Percentiles rank a stretch among this genome's conserved stretches.
Conservation (phyloP, 2,329 filamentous ascomycete genomes). For the Cordyceps militaris region DNA sequence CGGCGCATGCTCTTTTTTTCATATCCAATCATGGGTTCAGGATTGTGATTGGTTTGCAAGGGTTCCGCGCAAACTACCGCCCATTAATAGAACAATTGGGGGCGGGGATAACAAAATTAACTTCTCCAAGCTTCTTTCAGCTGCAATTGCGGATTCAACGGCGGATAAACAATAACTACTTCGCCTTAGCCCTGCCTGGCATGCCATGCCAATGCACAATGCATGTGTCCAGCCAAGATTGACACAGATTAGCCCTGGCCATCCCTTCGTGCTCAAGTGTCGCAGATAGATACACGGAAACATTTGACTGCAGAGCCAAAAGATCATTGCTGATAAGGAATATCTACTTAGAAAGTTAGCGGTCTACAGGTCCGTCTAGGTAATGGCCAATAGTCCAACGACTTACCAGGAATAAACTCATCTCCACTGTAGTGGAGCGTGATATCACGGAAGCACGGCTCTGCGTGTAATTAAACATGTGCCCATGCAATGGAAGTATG, state of each 20-base stretch:
- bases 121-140: not conserved
- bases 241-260: not conserved
- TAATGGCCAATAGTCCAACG: too few species aligned
- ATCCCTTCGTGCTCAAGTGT: not conserved
- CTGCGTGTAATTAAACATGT: constrained; percentile 8
- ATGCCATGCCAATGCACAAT: not conserved
- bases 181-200: not conserved
- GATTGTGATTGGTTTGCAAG: not conserved
- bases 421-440: constrained; percentile 5
- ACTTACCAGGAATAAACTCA: not conserved
- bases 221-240: not conserved
- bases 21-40: not conserved
- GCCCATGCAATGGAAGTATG: constrained; percentile 1
- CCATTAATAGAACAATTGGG: constrained; percentile 1
- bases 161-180: not conserved
- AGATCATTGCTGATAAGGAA: not conserved
- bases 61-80: constrained; percentile 2
- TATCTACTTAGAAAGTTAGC: not conserved
- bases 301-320: not conserved
- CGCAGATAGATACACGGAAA: not conserved
- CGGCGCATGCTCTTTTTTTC: not conserved
- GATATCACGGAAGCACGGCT: not conserved
- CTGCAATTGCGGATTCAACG: not conserved
- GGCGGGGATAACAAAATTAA: not conserved
- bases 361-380: too few species aligned